These are phyloP conservation scores for Debaryomyces psychrophilus DNA, from an alignment of 1,139 yeast genomes.

Conservation along the genomic window DNA sequence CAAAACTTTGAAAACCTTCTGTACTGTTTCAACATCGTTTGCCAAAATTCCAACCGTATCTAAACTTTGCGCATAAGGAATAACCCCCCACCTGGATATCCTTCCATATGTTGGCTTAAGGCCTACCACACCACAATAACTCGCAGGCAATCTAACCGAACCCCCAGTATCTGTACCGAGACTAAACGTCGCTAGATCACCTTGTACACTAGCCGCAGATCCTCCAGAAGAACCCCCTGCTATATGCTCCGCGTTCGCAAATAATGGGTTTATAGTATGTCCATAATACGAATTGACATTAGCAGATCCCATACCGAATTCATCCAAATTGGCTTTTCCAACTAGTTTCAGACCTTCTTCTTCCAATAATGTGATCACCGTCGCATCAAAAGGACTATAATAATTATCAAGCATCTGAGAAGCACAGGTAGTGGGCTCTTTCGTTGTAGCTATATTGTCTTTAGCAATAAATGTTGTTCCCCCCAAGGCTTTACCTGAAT, in stretches of 20 bases:
- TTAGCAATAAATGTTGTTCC: constrained; percentile 41
- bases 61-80: constrained; percentile 89
- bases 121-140: constrained; percentile 81
- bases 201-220: constrained; percentile 88
- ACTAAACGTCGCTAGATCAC: constrained; percentile 62
- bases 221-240: constrained; percentile 98
- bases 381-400: constrained; percentile 79
- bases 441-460: constrained; percentile 75
- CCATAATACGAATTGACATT: constrained; percentile 65
- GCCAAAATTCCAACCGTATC: constrained; percentile 91
- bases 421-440: constrained; percentile 73
- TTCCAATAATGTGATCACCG: constrained; percentile 61
- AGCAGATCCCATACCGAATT: constrained; percentile 95
- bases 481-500: neutral
- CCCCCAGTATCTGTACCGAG: constrained; percentile 99
- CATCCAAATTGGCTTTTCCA: constrained; percentile 94
- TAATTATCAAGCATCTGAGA: constrained; percentile 64
- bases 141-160: constrained; percentile 87
- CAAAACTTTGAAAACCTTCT: constrained; percentile 55
- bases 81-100: constrained; percentile 87
- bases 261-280: constrained; percentile 67
- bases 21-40: constrained; percentile 45
- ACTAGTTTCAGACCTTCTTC: constrained; percentile 55
- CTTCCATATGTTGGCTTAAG: constrained; percentile 94
- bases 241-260: constrained; percentile 38